phyloP scores from a whole-genome alignment of 495 filamentous ascomycete genomes.

The Cercophora samala region DNA sequence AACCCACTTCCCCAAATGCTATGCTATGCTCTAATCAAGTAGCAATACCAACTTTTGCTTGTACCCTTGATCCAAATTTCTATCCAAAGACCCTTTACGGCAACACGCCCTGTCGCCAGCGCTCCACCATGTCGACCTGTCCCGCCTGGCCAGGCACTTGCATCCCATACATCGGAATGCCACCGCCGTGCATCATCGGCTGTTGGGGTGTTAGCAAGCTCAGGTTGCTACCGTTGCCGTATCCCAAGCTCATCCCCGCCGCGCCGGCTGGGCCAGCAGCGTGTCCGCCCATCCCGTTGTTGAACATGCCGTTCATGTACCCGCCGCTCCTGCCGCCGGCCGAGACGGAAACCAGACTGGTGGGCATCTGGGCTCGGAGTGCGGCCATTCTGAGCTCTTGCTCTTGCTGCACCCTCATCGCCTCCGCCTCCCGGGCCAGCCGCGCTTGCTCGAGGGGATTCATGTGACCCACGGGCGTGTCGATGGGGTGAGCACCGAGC shows the following conservation, averaged over 20 bases:
- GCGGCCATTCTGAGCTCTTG: constrained; percentile 41
- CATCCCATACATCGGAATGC: constrained; percentile 25
- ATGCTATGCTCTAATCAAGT: neutral
- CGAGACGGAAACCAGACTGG: constrained; percentile 26
- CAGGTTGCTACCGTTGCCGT: constrained; percentile 12
- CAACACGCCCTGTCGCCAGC: constrained; percentile 82
- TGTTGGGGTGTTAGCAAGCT: constrained; percentile 9
- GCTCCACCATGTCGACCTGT: constrained; percentile 66
- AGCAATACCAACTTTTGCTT: neutral
- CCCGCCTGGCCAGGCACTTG: constrained; percentile 58
- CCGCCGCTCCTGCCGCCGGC: constrained; percentile 38
- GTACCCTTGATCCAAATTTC: neutral
- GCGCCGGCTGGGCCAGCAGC: neutral
- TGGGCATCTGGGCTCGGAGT: constrained; percentile 43
- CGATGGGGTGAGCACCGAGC: constrained; percentile 45
- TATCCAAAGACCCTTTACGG: constrained; percentile 31
- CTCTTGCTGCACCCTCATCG: constrained; percentile 30
- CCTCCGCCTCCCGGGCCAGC: constrained; percentile 37
- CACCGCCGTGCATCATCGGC: neutral
- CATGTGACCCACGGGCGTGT: constrained; percentile 31
- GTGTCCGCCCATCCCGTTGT: constrained; percentile 47
- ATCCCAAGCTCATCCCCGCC: constrained; percentile 18
- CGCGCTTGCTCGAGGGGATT: constrained; percentile 38
- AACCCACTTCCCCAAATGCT: neutral
- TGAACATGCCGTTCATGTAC: constrained; percentile 51